These are phyloP conservation scores for Cylindrotheca fusiformis DNA, from an alignment of 108 stramenopile genomes.

Conservation along the genomic window DNA sequence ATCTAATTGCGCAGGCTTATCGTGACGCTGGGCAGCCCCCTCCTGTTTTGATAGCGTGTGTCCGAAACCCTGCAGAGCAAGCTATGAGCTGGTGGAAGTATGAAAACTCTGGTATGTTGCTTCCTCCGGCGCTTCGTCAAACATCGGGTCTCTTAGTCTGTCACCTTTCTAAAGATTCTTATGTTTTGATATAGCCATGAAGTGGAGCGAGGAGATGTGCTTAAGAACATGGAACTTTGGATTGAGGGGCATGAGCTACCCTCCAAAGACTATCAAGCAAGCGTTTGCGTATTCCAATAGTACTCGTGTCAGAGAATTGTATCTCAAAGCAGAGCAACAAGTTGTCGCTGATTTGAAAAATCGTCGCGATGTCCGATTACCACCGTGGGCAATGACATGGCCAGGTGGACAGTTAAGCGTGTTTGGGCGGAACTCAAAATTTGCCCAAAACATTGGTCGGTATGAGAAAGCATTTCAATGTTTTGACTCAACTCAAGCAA, in stretches of 20 bases:
- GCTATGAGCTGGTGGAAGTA: conserved; percentile 71
- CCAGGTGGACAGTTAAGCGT: conserved; percentile 51
- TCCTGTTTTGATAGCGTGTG: conserved; percentile 56
- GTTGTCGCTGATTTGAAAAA: neutral
- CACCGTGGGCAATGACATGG: conserved; percentile 66
- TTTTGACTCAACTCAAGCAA: neutral
- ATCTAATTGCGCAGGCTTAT: conserved; percentile 56
- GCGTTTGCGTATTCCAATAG: neutral
- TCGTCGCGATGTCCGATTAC: conserved; percentile 14
- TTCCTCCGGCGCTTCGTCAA: neutral
- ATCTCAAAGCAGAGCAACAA: neutral
- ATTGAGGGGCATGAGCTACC: conserved; percentile 15
- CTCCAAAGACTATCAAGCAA: neutral
- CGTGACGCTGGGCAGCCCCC: conserved; percentile 16
- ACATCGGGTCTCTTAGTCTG: too few species aligned
- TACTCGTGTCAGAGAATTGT: neutral
- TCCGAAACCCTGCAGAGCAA: conserved; percentile 55
- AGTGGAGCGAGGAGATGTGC: conserved; percentile 28
- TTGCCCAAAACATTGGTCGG: neutral
- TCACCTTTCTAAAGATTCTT: too few species aligned
- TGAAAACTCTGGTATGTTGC: conserved; percentile 48
- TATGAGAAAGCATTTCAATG: neutral
- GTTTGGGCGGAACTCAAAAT: neutral
- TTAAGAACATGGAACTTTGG: conserved; percentile 40
- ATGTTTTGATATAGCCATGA: neutral